Percentiles rank a stretch among this genome's conserved stretches.
Evolutionary conservation across 345 rosid genomes (phyloP).

Genomic region (Luvunga scandens): DNA sequence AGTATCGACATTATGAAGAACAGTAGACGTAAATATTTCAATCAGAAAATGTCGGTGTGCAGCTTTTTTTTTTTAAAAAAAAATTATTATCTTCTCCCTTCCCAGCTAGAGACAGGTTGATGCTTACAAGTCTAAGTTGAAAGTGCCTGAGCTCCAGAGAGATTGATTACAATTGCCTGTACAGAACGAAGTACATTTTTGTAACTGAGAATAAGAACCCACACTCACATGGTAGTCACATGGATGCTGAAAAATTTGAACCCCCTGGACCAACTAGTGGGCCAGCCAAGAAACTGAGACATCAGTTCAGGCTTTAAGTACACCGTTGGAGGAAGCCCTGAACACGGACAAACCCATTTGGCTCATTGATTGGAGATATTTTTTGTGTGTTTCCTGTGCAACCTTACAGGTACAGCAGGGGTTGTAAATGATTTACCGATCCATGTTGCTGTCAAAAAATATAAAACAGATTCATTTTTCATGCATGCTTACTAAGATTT

Average conservation of each 20-base stretch:
- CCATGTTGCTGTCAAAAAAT: too few relatives aligned
- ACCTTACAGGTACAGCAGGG: too few relatives aligned
- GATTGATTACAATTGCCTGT: not conserved
- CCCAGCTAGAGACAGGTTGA: not conserved
- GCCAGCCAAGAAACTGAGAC: not conserved
- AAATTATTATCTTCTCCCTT: too few relatives aligned
- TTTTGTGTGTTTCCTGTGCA: too few relatives aligned
- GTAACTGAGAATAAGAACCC: constrained; percentile 1
- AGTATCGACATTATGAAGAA: not conserved
- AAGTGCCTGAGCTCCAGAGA: not conserved
- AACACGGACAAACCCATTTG: not conserved
- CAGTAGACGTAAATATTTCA: not conserved
- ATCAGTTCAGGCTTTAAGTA: not conserved
- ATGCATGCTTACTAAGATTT: not conserved
- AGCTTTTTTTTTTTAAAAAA: too few relatives aligned
- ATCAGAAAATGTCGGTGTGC: not conserved
- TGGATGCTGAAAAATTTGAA: not conserved
- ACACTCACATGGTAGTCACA: constrained; percentile 13
- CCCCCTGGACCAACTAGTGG: not conserved
- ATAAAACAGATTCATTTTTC: too few relatives aligned
- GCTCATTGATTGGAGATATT: not conserved
- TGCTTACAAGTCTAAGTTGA: not conserved
- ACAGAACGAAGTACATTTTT: not conserved
- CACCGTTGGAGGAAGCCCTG: not conserved
- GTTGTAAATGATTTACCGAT: too few relatives aligned